Percentiles rank a stretch among this genome's conserved stretches.
phyloP scores from a whole-genome alignment of 2,329 filamentous ascomycete species.

The Seiridium cupressi region DNA sequence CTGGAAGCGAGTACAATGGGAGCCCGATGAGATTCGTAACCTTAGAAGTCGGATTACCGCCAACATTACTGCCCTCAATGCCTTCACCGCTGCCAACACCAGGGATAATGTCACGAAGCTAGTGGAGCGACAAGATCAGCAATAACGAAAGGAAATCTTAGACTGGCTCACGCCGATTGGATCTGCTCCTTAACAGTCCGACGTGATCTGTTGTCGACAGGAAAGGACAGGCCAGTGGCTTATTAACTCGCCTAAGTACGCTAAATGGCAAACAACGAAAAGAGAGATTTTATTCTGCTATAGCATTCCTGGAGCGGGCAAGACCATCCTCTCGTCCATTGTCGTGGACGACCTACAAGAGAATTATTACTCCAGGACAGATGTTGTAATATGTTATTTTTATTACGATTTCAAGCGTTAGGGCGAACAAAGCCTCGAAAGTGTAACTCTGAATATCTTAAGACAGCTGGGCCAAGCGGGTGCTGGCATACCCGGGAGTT shows the following conservation, averaged over 20 bases:
- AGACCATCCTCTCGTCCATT: slow-evolving; percentile 28
- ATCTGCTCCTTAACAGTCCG: slow-evolving; percentile 36
- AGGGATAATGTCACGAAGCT: neutral
- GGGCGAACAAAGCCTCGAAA: slow-evolving; percentile 32
- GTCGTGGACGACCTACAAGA: slow-evolving; percentile 36
- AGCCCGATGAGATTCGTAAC: neutral
- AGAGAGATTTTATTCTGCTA: slow-evolving; percentile 38
- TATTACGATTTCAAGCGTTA: slow-evolving; percentile 42
- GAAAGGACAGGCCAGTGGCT: slow-evolving; percentile 44
- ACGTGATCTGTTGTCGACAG: slow-evolving; percentile 34
- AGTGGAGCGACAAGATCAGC: neutral
- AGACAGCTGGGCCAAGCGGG: slow-evolving; percentile 30
- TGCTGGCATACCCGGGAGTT: neutral
- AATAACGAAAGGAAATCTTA: slow-evolving; percentile 17
- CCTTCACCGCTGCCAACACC: neutral
- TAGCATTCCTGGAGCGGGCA: slow-evolving; percentile 24
- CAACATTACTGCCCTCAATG: neutral
- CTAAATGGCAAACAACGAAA: slow-evolving; percentile 22
- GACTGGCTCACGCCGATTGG: slow-evolving; percentile 38
- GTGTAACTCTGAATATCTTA: slow-evolving; percentile 32
- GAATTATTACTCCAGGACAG: slow-evolving; percentile 15
- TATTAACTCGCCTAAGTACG: slow-evolving; percentile 32
- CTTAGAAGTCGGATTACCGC: neutral
- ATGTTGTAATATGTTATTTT: slow-evolving; percentile 36
- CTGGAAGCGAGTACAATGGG: neutral